phyloP scores from a whole-genome alignment of 2,329 filamentous ascomycete species.

The Myriosclerotinia duriaeana region DNA sequence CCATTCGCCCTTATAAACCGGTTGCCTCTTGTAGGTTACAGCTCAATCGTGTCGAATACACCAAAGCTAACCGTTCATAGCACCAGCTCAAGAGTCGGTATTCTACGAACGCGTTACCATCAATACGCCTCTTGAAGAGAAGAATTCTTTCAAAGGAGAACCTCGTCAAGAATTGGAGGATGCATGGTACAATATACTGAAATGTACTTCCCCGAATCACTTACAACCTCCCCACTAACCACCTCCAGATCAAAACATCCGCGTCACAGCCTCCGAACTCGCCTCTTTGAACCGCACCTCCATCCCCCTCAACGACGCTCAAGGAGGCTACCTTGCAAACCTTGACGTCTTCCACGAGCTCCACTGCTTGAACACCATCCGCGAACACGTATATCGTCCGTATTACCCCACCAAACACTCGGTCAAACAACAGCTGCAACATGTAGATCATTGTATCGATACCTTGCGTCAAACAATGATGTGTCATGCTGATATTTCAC shows the following conservation, averaged over 20 bases:
- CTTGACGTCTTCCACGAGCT: slow-evolving; percentile 13
- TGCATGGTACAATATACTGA: not conserved
- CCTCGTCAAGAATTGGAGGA: not conserved
- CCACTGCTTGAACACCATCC: slow-evolving; percentile 5
- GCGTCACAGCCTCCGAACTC: not conserved
- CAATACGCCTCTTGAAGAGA: not conserved
- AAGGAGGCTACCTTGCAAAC: slow-evolving; percentile 12
- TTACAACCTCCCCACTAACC: not conserved
- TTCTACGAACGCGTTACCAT: slow-evolving; percentile 6
- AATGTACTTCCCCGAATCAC: not conserved
- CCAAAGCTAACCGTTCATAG: not conserved
- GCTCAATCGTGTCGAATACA: too few relatives aligned
- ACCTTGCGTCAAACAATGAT: slow-evolving; percentile 1
- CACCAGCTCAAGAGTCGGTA: not conserved
- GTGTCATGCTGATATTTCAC: not conserved
- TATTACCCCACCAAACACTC: slow-evolving; percentile 3
- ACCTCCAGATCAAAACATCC: not conserved
- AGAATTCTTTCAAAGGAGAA: not conserved
- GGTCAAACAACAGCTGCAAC: not conserved
- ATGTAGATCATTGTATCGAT: slow-evolving; percentile 12
- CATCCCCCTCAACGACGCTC: slow-evolving; percentile 2
- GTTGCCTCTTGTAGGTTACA: not conserved
- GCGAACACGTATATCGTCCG: not conserved
- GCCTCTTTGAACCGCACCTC: not conserved
- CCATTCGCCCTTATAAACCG: not conserved